These are phyloP conservation scores for Trichoderma sp. DNA, from an alignment of 2,329 filamentous ascomycete species.

Conservation along the genomic window DNA sequence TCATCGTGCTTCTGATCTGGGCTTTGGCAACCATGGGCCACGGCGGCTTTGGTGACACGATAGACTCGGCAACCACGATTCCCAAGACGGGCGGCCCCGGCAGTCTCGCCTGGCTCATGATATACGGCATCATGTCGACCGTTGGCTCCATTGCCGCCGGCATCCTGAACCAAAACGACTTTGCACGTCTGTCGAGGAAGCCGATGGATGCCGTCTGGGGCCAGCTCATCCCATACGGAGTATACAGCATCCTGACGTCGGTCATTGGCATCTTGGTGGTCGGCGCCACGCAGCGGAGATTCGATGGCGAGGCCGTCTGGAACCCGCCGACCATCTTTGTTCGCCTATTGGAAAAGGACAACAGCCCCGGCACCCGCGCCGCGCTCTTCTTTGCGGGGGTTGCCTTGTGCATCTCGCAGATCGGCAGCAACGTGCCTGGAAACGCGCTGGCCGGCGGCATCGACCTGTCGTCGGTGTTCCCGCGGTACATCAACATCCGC, in stretches of 20 bases:
- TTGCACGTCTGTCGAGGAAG: conserved; percentile 39
- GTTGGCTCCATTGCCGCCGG: conserved; percentile 43
- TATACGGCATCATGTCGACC: conserved; percentile 42
- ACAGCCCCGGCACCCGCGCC: conserved; percentile 39
- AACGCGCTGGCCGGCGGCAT: conserved; percentile 44
- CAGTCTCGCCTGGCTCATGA: conserved; percentile 42
- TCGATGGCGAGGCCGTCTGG: conserved; percentile 42
- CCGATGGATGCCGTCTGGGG: conserved; percentile 40
- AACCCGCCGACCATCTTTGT: conserved; percentile 42
- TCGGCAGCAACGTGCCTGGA: conserved; percentile 42
- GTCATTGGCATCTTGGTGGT: conserved; percentile 46
- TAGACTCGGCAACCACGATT: conserved; percentile 31
- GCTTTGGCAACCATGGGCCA: conserved; percentile 46
- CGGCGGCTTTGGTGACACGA: conserved; percentile 42
- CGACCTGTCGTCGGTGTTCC: conserved; percentile 43
- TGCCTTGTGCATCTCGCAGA: conserved; percentile 40
- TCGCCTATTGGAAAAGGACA: conserved; percentile 35
- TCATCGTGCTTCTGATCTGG: conserved; percentile 47
- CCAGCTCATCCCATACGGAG: conserved; percentile 39
- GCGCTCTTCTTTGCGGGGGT: conserved; percentile 44
- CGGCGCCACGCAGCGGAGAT: conserved; percentile 42
- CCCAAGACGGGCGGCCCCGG: conserved; percentile 34
- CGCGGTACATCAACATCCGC: conserved; percentile 43
- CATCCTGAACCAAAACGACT: conserved; percentile 45
- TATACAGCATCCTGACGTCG: conserved; percentile 41